Evolutionary conservation across 352 stramenopile species (phyloP), one percentile per base, ranked within the genome.

Genomic region (Phytopythium sindhum): DNA sequence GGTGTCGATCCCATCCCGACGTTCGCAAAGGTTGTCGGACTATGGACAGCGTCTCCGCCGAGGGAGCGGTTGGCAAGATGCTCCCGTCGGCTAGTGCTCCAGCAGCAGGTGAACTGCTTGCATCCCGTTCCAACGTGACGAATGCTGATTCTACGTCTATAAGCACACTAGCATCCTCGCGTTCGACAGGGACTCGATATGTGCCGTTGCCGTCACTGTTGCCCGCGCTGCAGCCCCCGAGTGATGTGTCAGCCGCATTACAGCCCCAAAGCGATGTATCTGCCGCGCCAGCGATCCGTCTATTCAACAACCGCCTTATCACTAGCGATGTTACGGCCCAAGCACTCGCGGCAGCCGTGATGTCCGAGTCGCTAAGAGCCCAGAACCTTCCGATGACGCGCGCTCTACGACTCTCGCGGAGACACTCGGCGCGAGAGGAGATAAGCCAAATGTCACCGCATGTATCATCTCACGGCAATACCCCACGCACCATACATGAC

Each of bases 271-370:
- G 9, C 14, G 12, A 37, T 10, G 17, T 52, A 21, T 21, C 39
- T 14, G 15, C 37, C 12, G 17, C 33, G 12, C 31, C 53, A 4
- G 6, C 4, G 23, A 26, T 52, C 4, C 55, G 37, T 4, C 14
- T 15, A 4, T 44, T 61, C 23, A 61, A 41, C 55, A 61, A 52
- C 55, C 55, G 55, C 4, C 37, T 61, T 12, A 47, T 61, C 41
- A 61, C 55, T 1, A 51, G 23, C 37, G 39, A 61, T 26, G 55
- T 26, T 0, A 61, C 55, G 10, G 55, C 55, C 2, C 55, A 61
- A 19, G 55, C 55, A 11, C 41, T 61, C 19, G 55, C 55, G 2
- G 55, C 55, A 6, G 55, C 37, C 3, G 52, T 50, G 35, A 39
- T 11, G 19, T 8, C 37, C 8, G 55, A 37, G 9, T 17, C 35